These are phyloP conservation scores for Trypanosoma brucei DNA, from an alignment of 208 protist species.

Conservation along the genomic window DNA sequence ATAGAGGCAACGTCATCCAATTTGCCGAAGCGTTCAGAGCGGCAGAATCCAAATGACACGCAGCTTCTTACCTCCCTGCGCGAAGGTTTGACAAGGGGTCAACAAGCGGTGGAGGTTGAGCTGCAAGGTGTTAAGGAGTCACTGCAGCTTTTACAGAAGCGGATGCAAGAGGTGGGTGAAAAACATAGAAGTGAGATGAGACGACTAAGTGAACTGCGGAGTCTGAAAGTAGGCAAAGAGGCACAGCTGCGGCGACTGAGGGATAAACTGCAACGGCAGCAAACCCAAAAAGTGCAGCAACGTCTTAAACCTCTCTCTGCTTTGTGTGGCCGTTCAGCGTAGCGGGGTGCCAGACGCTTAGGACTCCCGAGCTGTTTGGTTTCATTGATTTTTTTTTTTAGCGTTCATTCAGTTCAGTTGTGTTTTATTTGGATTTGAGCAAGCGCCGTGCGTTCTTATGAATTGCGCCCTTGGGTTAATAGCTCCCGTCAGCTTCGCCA, in stretches of 20 bases:
- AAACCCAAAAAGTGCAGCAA: neutral
- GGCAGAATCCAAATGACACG: neutral
- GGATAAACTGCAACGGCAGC: slow-evolving; percentile 1
- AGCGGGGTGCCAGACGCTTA: no score
- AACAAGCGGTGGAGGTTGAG: neutral
- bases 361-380: no score
- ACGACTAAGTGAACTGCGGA: slow-evolving; percentile 6
- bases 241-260: slow-evolving; percentile 7
- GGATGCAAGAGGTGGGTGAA: slow-evolving; percentile 5
- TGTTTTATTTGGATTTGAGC: no score
- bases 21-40: neutral
- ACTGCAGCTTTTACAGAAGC: slow-evolving; percentile 1
- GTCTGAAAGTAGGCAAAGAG: slow-evolving; percentile 1
- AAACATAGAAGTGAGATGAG: slow-evolving; percentile 1
- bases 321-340: neutral
- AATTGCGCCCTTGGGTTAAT: no score
- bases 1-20: neutral
- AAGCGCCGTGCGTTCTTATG: no score
- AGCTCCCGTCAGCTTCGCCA: no score
- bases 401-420: no score
- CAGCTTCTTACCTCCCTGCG: neutral
- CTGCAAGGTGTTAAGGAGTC: neutral
- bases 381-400: no score
- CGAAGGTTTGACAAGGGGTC: slow-evolving; percentile 2
- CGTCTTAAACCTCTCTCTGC: neutral